phyloP scores from a whole-genome alignment of 331 rosid genomes.

The Cydonia oblonga region DNA sequence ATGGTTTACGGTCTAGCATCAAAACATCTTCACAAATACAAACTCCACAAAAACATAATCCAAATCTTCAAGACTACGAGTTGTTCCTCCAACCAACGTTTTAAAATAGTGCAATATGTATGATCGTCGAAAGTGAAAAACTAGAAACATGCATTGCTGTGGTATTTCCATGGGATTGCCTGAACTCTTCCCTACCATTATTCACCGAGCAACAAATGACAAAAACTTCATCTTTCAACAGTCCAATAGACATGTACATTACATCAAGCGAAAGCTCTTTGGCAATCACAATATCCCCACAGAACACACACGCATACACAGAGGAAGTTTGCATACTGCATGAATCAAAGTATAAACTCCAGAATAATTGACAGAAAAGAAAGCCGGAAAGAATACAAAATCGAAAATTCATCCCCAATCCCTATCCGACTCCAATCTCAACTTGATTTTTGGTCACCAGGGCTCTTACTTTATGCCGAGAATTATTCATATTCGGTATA shows the following conservation, averaged over 20 bases:
- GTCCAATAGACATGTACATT: too few species aligned
- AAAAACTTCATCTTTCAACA: neutral
- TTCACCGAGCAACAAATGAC: neutral
- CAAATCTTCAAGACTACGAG: neutral
- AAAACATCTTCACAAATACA: neutral
- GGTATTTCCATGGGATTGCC: neutral
- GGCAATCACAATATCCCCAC: too few species aligned
- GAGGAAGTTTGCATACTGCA: neutral
- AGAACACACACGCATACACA: neutral
- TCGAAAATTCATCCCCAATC: neutral
- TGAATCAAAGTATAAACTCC: neutral
- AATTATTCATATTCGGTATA: neutral
- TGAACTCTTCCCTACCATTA: neutral
- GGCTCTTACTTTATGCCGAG: neutral
- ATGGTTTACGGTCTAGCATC: neutral
- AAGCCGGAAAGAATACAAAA: neutral
- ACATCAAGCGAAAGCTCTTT: too few species aligned
- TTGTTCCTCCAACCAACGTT: too few species aligned
- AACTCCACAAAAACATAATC: neutral
- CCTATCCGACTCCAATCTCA: neutral
- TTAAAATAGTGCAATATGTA: neutral
- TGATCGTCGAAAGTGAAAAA: neutral
- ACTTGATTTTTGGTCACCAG: neutral
- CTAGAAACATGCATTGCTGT: neutral
- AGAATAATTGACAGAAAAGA: neutral